Evolutionary conservation across 768 basidiomycete species (phyloP), one percentile per base, ranked within the genome.

Genomic region (Serendipita sp.): DNA sequence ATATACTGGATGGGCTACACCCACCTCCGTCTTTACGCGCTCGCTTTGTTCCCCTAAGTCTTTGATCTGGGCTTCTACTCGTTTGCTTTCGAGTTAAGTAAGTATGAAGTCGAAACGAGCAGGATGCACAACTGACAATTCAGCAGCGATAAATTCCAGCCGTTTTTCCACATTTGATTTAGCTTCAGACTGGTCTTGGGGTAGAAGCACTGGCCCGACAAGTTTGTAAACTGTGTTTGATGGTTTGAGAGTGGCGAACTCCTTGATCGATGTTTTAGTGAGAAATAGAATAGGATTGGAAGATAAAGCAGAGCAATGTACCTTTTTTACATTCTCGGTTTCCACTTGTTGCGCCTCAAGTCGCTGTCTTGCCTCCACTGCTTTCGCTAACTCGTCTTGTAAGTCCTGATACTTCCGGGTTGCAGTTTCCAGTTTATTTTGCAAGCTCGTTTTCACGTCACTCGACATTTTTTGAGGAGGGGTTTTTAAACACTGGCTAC

Each of bases 291-390:
- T 60, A 22, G 48, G 22, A 58, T 33, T 58, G 7, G 17, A 48
- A 5, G 5, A 20, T 9, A 48, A 48, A 28, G 20, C 5, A n/a
- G 7, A 9, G 45, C n/a, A 48, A 9, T 72, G 20, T 42, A 86
- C 94, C 81, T 94, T 90, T 71, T 90, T 84, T 48, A 97, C 95
- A 53, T 84, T 76, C 72, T 96, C 90, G 73, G 93, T 96, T 75
- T 97, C 95, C 3, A 86, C 84, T 45, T 86, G 74, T 71, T 96
- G 93, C 0, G 91, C 84, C 65, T 95, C 95, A n/a, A 97, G 79
- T 61, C 82, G 80, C 68, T 95, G 90, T 45, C 88, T 78, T 14
- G 83, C 85, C 66, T 92, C 90, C 41, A 98, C 85, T 3, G 81
- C 77, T 62, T 75, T 77, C 0, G 84, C 77, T 42, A 92, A 75